Evolutionary conservation across 1,284 basidiomycete species (phyloP).

Genomic region (Neonothopanus nambi): DNA sequence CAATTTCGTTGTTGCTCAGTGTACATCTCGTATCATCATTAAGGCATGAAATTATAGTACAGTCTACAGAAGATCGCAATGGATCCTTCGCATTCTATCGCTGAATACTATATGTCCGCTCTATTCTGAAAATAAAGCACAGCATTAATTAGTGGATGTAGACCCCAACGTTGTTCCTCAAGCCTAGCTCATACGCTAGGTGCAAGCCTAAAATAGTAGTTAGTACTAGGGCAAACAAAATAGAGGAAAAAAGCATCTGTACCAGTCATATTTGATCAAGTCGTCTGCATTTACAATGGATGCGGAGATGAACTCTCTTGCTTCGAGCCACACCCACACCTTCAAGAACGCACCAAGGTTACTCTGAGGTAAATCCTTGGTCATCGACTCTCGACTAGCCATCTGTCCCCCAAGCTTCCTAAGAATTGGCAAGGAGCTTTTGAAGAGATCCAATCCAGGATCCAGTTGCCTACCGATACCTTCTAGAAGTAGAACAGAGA

Average conservation of each 20-base stretch:
- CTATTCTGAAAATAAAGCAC: no score
- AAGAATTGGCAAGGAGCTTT: slow-evolving; percentile 88
- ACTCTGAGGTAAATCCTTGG: slow-evolving; percentile 57
- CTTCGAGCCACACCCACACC: slow-evolving; percentile 93
- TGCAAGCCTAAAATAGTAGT: neutral
- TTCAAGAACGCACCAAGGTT: slow-evolving; percentile 85
- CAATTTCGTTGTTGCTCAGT: no score
- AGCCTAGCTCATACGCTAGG: slow-evolving; percentile 6
- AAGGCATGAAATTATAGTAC: no score
- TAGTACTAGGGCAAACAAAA: neutral
- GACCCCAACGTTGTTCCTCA: neutral
- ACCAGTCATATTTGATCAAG: slow-evolving; percentile 77
- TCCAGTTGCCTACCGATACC: slow-evolving; percentile 96
- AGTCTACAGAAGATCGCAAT: no score
- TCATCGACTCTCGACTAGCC: slow-evolving; percentile 75
- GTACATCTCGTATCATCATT: no score
- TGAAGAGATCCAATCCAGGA: slow-evolving; percentile 91
- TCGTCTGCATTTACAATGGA: slow-evolving; percentile 80
- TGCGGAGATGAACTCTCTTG: slow-evolving; percentile 79
- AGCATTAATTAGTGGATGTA: no score
- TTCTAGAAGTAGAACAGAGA: slow-evolving; percentile 91
- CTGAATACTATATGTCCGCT: neutral
- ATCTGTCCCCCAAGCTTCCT: slow-evolving; percentile 88
- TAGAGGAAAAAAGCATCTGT: slow-evolving; percentile 24
- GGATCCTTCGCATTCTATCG: neutral